Percentiles rank a stretch among this genome's conserved stretches.
phyloP scores from a whole-genome alignment of 192 early-diverging fungal species.

The Haplosporangium gracile region DNA sequence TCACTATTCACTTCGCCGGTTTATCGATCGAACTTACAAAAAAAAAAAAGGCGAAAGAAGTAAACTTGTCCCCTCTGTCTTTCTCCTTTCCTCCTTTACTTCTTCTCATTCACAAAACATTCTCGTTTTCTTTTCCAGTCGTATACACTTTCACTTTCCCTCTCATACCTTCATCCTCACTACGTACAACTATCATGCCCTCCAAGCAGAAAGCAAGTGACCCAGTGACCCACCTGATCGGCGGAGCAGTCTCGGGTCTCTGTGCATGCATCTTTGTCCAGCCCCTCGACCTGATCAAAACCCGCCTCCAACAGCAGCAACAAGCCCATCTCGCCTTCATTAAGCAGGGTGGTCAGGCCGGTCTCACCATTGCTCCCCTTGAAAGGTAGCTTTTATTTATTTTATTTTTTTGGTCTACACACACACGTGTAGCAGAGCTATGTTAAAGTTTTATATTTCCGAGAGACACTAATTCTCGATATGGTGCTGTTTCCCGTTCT shows the following conservation, averaged over 20 bases:
- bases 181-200: slow-evolving; percentile 16
- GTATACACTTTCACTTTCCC: background rate
- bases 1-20: slow-evolving; percentile 4
- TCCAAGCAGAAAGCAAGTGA: slow-evolving; percentile 55
- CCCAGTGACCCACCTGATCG: slow-evolving; percentile 73
- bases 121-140: background rate
- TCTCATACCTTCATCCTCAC: background rate
- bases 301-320: slow-evolving; percentile 78
- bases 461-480: background rate
- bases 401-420: background rate
- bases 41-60: background rate
- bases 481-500: background rate
- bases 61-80: background rate
- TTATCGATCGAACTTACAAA: background rate
- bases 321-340: slow-evolving; percentile 69
- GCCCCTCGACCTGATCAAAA: slow-evolving; percentile 91
- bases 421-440: background rate
- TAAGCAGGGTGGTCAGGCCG: slow-evolving; percentile 56
- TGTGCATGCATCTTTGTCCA: slow-evolving; percentile 85
- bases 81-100: background rate
- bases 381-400: slow-evolving; percentile 57
- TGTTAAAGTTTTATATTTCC: background rate
- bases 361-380: slow-evolving; percentile 57
- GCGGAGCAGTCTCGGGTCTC: slow-evolving; percentile 84
- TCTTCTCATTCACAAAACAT: background rate